These are phyloP conservation scores for Candida boleticola DNA, from an alignment of 805 yeast species.

Conservation along the genomic window DNA sequence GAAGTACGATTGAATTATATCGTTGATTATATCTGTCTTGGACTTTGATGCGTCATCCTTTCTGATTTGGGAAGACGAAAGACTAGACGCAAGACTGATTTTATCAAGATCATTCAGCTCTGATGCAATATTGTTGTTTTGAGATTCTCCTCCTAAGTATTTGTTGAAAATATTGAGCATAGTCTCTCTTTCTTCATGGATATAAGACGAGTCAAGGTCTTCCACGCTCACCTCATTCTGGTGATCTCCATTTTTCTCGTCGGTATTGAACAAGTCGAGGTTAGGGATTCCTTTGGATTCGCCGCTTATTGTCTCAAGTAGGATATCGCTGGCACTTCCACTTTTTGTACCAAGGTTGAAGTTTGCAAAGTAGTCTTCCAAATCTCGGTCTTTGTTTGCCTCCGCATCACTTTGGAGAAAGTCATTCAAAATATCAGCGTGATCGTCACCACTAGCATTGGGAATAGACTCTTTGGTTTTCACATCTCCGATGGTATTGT, in stretches of 20 bases:
- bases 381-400: slow-evolving; percentile 2
- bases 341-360: background rate
- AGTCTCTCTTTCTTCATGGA: slow-evolving; percentile 20
- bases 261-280: slow-evolving; percentile 10
- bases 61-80: background rate
- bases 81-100: background rate
- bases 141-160: slow-evolving; percentile 11
- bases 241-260: slow-evolving; percentile 2
- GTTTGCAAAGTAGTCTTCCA: background rate
- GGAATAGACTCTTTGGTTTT: too few species aligned
- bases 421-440: slow-evolving; percentile 10
- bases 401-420: slow-evolving; percentile 10
- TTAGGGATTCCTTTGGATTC: slow-evolving; percentile 10
- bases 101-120: background rate
- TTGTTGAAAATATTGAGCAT: slow-evolving; percentile 25
- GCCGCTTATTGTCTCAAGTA: background rate
- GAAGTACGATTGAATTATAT: background rate
- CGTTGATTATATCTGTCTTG: slow-evolving; percentile 1
- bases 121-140: background rate
- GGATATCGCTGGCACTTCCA: slow-evolving; percentile 5
- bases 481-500: too few species aligned
- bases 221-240: background rate
- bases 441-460: too few species aligned
- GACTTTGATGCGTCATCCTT: background rate
- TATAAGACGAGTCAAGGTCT: slow-evolving; percentile 2